Conservation (phyloP, 495 filamentous ascomycete species). For the Margaritispora aquatica region DNA sequence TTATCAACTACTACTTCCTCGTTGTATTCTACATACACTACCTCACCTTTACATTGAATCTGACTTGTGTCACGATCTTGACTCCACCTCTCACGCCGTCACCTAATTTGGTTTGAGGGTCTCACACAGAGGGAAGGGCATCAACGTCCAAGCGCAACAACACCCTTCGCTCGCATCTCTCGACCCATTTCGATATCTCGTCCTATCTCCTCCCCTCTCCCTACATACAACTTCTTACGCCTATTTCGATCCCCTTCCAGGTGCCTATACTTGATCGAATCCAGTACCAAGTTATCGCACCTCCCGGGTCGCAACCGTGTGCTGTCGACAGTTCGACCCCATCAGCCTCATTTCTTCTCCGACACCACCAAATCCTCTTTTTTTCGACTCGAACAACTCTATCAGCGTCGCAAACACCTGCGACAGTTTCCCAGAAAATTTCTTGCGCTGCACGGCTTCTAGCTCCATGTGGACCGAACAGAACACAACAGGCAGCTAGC, state of each 20-base stretch:
- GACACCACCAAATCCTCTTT: background rate
- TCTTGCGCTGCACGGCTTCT: conserved; percentile 18
- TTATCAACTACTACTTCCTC: too few relatives aligned
- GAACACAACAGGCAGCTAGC: conserved; percentile 17
- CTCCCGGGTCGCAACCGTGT: too few relatives aligned
- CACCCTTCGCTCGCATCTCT: background rate
- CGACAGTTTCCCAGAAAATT: conserved; percentile 2
- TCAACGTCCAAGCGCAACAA: conserved; percentile 5
- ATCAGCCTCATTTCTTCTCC: background rate
- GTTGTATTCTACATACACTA: background rate
- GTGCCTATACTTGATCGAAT: too few relatives aligned
- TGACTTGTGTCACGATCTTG: background rate
- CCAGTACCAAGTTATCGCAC: too few relatives aligned
- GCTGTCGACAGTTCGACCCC: background rate
- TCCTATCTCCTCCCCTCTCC: background rate
- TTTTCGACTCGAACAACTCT: conserved; percentile 7
- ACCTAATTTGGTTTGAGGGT: background rate
- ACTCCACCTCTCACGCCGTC: background rate
- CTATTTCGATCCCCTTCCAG: background rate
- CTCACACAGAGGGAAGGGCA: background rate
- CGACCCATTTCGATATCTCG: background rate
- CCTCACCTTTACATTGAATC: background rate
- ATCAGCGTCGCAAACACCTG: conserved; percentile 17
- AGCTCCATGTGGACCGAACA: conserved; percentile 20
- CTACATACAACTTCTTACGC: too few relatives aligned